Evolutionary conservation across 768 basidiomycete genomes (phyloP), one percentile per base, ranked within the genome.

Genomic region (Pisolithus albus): DNA sequence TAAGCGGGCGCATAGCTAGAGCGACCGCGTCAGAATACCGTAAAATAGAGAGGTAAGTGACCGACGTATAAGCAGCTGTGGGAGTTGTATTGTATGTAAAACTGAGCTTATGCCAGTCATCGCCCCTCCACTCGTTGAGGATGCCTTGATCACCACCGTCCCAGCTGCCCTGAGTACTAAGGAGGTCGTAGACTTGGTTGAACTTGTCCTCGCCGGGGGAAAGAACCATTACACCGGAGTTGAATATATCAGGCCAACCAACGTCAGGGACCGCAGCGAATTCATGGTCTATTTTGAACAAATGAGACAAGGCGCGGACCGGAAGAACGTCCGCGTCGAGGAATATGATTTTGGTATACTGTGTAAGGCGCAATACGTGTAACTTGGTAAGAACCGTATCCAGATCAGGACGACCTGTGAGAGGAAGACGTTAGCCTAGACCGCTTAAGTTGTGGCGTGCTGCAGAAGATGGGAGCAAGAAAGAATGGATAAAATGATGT

Each of bases 221-320:
- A 36, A 92, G 69, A 47, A 98, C 92, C 70, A 99, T 78, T 43
- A 98, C 84, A 37, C 96, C 96, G 21, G 94, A 95, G 68, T 99
- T 99, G 75, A 99, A 99, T 55, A 96, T 94, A 70, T 99, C 96
- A 38, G 96, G 96, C 96, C 96, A 99, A 59, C 96, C 96, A 30
- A 93, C 90, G 68, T 99, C 96, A 10, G 96, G 93, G 7, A 85
- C 88, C 8, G 96, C 96, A 39, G 93, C 86, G 64, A 99, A 93
- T 55, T 89, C 84, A 64, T 86, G 75, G 4, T 86, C 79, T 44
- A 88, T 69, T 32, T 77, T 75, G 69, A 99, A 97, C n/a, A 99
- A 82, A 70, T 95, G 93, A 34, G 91, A 87, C 50, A 99, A 74
- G 26, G 95, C 89, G 46, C 87, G 81, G 47, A 91, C 76, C 49